phyloP scores from a whole-genome alignment of 2,329 filamentous ascomycete species.

The Tolypocladium pustulatum region DNA sequence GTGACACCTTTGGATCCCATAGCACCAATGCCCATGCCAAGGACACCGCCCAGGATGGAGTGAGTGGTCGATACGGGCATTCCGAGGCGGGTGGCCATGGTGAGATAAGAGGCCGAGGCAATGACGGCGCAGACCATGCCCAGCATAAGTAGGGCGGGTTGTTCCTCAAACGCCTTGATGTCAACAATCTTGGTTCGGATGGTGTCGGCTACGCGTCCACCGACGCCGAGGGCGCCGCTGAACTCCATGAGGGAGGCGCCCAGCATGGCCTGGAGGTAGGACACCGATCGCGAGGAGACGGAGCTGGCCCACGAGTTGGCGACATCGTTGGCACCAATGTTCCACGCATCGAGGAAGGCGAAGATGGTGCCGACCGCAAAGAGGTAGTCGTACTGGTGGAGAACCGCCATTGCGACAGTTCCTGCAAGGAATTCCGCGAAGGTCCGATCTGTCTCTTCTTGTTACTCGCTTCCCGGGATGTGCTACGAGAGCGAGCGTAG shows the following conservation, averaged over 20 bases:
- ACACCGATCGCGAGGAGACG: conserved; percentile 58
- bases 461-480: not conserved
- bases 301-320: conserved; percentile 69
- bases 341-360: conserved; percentile 56
- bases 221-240: conserved; percentile 48
- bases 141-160: conserved; percentile 45
- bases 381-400: conserved; percentile 49
- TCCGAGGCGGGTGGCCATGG: conserved; percentile 41
- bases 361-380: conserved; percentile 56
- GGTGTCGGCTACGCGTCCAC: conserved; percentile 49
- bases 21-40: conserved; percentile 47
- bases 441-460: not conserved
- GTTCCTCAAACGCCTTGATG: conserved; percentile 31
- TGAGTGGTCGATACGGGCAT: conserved; percentile 53
- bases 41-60: conserved; percentile 47
- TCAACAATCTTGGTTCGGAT: conserved; percentile 51
- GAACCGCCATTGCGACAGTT: conserved; percentile 10
- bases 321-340: conserved; percentile 54
- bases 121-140: conserved; percentile 46
- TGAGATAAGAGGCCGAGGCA: conserved; percentile 45
- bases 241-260: conserved; percentile 52
- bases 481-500: not conserved
- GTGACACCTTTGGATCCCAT: conserved; percentile 40
- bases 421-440: not conserved
- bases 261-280: conserved; percentile 49